Evolutionary conservation across 2,329 filamentous ascomycete genomes (phyloP).

Genomic region (Xylariaceae sp.): DNA sequence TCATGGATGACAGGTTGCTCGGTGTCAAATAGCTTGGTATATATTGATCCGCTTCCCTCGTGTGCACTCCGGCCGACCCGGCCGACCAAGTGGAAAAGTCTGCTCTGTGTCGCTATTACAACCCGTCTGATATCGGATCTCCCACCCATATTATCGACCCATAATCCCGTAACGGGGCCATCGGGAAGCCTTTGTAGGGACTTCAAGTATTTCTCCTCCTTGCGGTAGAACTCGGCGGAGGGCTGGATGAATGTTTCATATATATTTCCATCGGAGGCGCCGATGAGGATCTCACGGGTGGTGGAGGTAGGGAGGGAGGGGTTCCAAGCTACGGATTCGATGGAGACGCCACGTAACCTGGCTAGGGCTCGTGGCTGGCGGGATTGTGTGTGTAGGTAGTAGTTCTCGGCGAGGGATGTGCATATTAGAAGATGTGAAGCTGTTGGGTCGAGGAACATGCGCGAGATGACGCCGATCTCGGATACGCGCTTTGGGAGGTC

Average conservation of each 20-base stretch:
- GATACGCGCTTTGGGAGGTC: slow-evolving; percentile 91
- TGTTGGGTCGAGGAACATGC: slow-evolving; percentile 96
- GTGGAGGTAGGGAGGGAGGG: slow-evolving; percentile 88
- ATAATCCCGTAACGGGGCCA: slow-evolving; percentile 79
- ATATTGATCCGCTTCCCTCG: slow-evolving; percentile 81
- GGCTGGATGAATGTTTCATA: slow-evolving; percentile 96
- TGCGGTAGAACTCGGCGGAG: slow-evolving; percentile 88
- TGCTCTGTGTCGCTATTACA: slow-evolving; percentile 72
- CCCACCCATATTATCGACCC: slow-evolving; percentile 70
- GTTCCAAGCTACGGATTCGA: slow-evolving; percentile 93
- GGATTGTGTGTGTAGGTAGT: slow-evolving; percentile 94
- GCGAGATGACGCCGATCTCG: slow-evolving; percentile 86
- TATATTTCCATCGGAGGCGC: slow-evolving; percentile 87
- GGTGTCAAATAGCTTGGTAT: slow-evolving; percentile 80
- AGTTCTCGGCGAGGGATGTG: slow-evolving; percentile 91
- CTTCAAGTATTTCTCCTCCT: slow-evolving; percentile 90
- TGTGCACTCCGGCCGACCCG: slow-evolving; percentile 67
- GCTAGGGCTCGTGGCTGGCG: slow-evolving; percentile 79
- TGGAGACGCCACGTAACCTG: slow-evolving; percentile 76
- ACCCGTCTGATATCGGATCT: slow-evolving; percentile 70
- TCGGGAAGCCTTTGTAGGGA: slow-evolving; percentile 77
- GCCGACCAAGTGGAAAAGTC: slow-evolving; percentile 77
- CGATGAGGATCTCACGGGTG: slow-evolving; percentile 88
- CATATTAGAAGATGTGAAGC: slow-evolving; percentile 91
- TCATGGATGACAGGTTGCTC: slow-evolving; percentile 79